Evolutionary conservation across 768 basidiomycete genomes (phyloP).

Genomic region (Asterophora parasitica): DNA sequence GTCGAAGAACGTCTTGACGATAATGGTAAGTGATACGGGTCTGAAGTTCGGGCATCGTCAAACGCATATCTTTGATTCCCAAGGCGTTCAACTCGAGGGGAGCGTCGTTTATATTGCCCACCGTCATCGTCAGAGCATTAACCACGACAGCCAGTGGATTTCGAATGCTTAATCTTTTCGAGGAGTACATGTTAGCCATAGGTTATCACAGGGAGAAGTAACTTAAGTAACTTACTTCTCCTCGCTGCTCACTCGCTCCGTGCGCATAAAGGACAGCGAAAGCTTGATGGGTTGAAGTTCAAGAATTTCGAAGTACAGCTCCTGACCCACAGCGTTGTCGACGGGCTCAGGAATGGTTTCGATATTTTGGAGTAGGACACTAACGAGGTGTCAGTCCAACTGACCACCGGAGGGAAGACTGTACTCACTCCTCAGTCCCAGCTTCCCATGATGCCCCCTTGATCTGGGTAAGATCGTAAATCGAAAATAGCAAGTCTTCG

Average conservation of each 20-base stretch:
- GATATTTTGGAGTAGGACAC: slow-evolving; percentile 69
- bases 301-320: slow-evolving; percentile 92
- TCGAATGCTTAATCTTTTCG: slow-evolving; percentile 59
- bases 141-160: slow-evolving; percentile 92
- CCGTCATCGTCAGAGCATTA: slow-evolving; percentile 93
- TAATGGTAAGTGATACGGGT: slow-evolving; percentile 88
- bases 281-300: slow-evolving; percentile 93
- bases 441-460: slow-evolving; percentile 90
- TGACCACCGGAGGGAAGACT: neutral
- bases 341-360: slow-evolving; percentile 69
- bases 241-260: slow-evolving; percentile 88
- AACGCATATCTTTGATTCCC: slow-evolving; percentile 89
- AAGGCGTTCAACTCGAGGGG: slow-evolving; percentile 92
- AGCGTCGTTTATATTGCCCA: slow-evolving; percentile 96
- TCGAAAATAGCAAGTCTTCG: slow-evolving; percentile 90
- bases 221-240: slow-evolving; percentile 72
- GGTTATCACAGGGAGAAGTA: too few species aligned
- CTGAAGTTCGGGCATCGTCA: slow-evolving; percentile 80
- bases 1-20: slow-evolving; percentile 86
- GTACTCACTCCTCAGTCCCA: slow-evolving; percentile 64
- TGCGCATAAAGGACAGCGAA: slow-evolving; percentile 94
- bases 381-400: slow-evolving; percentile 23
- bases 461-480: slow-evolving; percentile 90
- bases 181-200: slow-evolving; percentile 5
- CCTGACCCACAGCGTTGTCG: slow-evolving; percentile 60